Evolutionary conservation across 1,284 basidiomycete genomes (phyloP).

Genomic region (Puccinia novopanici): DNA sequence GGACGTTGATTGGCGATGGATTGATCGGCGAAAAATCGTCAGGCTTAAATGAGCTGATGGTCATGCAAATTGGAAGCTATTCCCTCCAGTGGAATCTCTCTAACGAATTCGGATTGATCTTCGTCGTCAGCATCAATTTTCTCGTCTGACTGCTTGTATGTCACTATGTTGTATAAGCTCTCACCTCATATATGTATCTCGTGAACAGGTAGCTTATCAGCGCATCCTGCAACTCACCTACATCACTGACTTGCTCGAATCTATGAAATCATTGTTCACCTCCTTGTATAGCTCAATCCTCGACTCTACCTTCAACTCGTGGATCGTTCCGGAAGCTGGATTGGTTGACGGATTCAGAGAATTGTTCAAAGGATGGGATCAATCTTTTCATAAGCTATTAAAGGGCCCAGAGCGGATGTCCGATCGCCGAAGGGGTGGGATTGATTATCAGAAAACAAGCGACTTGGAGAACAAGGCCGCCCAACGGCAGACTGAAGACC

Average conservation of each 20-base stretch:
- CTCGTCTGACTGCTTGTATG: neutral
- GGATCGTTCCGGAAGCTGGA: no score
- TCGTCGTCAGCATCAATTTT: slow-evolving; percentile 67
- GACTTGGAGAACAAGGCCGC: slow-evolving; percentile 13
- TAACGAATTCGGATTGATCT: no score
- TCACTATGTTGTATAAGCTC: neutral
- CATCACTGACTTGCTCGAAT: slow-evolving; percentile 79
- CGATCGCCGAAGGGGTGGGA: slow-evolving; percentile 57
- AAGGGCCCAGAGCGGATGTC: slow-evolving; percentile 74
- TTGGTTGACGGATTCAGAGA: slow-evolving; percentile 71
- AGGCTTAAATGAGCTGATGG: no score
- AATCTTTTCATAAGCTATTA: slow-evolving; percentile 74
- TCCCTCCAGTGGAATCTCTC: no score
- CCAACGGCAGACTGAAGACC: slow-evolving; percentile 14
- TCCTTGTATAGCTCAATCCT: no score
- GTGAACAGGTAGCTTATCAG: no score
- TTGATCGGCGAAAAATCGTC: slow-evolving; percentile 74
- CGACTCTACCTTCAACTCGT: no score
- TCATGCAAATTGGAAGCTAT: no score
- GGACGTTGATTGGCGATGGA: slow-evolving; percentile 82
- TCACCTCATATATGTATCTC: slow-evolving; percentile 66
- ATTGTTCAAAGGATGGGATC: slow-evolving; percentile 79
- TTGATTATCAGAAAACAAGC: slow-evolving; percentile 6
- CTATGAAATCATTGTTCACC: slow-evolving; percentile 79
- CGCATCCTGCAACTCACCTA: slow-evolving; percentile 93